phyloP scores from a whole-genome alignment of 345 rosid genomes.

The Raphanus sativus region DNA sequence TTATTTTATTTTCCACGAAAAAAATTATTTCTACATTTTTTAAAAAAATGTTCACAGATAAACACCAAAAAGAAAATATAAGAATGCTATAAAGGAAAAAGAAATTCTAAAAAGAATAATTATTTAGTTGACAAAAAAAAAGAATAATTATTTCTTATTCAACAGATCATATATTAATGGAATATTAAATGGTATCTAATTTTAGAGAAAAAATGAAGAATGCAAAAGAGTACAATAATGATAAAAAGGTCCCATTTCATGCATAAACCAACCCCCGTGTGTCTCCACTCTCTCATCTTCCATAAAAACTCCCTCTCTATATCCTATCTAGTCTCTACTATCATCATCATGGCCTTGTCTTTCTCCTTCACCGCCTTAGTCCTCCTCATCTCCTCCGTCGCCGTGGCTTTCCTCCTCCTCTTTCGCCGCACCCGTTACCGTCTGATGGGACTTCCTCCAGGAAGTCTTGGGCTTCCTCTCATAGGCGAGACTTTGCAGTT shows the following conservation, averaged over 20 bases:
- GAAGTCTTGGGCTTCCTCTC: slow-evolving; percentile 74
- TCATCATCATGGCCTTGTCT: slow-evolving; percentile 28
- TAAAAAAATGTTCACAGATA: not conserved
- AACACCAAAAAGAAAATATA: not conserved
- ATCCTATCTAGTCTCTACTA: not conserved
- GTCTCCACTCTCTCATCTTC: slow-evolving; percentile 33
- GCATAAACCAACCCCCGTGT: slow-evolving; percentile 38
- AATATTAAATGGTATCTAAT: not conserved
- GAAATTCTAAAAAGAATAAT: not conserved
- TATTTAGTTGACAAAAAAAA: too few species aligned
- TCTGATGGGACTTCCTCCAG: slow-evolving; percentile 73
- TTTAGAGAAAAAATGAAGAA: slow-evolving; percentile 18
- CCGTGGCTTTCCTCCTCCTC: slow-evolving; percentile 41
- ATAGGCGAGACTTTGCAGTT: slow-evolving; percentile 87
- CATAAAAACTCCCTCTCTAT: slow-evolving; percentile 32
- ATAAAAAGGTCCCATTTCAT: slow-evolving; percentile 34
- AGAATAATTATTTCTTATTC: not conserved
- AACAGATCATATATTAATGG: not conserved
- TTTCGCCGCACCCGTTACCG: slow-evolving; percentile 48
- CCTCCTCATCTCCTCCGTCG: slow-evolving; percentile 41
- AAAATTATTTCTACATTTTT: not conserved
- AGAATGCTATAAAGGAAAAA: not conserved
- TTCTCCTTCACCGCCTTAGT: slow-evolving; percentile 26
- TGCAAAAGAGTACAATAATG: slow-evolving; percentile 36
- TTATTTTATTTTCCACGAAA: too few species aligned